Evolutionary conservation across 2,329 filamentous ascomycete species (phyloP).

Genomic region (Celoporthe dispersa): DNA sequence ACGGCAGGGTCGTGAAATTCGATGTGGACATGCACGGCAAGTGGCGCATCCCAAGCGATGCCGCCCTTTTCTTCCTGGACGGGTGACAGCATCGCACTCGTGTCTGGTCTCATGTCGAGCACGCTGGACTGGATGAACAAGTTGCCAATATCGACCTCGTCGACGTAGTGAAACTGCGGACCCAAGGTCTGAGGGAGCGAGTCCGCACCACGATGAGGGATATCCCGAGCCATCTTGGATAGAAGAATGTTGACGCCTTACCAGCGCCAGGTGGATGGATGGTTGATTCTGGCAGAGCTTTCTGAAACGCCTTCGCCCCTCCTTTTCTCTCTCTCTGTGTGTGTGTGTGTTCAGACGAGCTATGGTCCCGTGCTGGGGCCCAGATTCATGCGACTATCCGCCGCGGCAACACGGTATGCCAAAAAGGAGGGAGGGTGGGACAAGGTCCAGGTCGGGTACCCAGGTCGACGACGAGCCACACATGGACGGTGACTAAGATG

Average conservation of each 20-base stretch:
- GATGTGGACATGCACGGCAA: constrained; percentile 47
- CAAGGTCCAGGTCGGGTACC: not conserved
- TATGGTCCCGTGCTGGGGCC: not conserved
- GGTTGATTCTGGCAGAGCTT: constrained; percentile 15
- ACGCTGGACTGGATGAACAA: constrained; percentile 1
- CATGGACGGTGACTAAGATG: constrained; percentile 14
- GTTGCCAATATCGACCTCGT: constrained; percentile 20
- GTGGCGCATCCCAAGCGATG: constrained; percentile 16
- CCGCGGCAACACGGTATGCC: not conserved
- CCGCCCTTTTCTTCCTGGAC: constrained; percentile 22
- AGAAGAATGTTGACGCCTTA: constrained; percentile 10
- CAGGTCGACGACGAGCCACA: constrained; percentile 12
- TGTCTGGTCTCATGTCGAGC: constrained; percentile 13
- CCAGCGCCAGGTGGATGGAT: constrained; percentile 10
- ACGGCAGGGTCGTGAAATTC: constrained; percentile 51
- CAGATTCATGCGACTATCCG: not conserved
- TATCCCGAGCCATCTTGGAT: constrained; percentile 25
- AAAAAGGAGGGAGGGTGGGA: constrained; percentile 4
- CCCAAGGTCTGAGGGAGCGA: constrained; percentile 20
- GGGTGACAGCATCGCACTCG: constrained; percentile 19
- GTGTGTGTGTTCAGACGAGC: not conserved
- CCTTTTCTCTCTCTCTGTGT: too few relatives aligned
- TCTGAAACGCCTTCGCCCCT: not conserved
- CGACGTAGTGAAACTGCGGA: constrained; percentile 11
- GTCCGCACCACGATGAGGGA: constrained; percentile 14